phyloP scores from a whole-genome alignment of 2,329 filamentous ascomycete species.

The Arthrinium phaeospermum region DNA sequence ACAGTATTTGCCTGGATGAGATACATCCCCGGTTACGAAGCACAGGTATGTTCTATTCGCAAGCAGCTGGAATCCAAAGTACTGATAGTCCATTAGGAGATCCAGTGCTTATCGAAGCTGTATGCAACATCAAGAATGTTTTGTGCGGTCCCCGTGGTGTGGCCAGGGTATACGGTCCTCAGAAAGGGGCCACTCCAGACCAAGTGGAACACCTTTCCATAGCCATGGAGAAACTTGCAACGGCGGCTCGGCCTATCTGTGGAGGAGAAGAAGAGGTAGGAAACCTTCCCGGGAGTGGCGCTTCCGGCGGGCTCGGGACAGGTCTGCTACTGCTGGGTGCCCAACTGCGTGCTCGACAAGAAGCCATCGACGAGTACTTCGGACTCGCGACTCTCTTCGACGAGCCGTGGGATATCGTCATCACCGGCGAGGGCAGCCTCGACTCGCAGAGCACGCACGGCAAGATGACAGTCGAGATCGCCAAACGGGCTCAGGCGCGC shows the following conservation, averaged over 20 bases:
- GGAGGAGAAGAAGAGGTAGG: constrained; percentile 40
- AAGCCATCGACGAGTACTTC: constrained; percentile 57
- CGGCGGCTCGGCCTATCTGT: constrained; percentile 40
- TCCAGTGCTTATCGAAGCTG: constrained; percentile 50
- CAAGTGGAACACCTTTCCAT: constrained; percentile 49
- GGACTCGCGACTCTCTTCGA: constrained; percentile 52
- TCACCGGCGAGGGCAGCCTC: constrained; percentile 59
- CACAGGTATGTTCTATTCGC: not conserved
- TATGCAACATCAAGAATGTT: constrained; percentile 58
- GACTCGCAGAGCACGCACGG: constrained; percentile 57
- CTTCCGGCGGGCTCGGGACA: constrained; percentile 57
- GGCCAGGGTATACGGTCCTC: constrained; percentile 55
- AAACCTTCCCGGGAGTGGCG: constrained; percentile 51
- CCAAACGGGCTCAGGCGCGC: constrained; percentile 50
- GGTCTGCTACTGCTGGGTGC: constrained; percentile 56
- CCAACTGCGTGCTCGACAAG: constrained; percentile 51
- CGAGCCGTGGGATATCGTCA: constrained; percentile 51
- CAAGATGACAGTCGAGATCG: constrained; percentile 60
- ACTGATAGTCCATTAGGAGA: not conserved
- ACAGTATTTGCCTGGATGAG: constrained; percentile 44
- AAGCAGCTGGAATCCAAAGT: not conserved
- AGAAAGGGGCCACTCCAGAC: constrained; percentile 53
- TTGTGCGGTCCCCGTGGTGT: constrained; percentile 55
- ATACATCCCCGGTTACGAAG: constrained; percentile 45
- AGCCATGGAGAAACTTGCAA: constrained; percentile 50